phyloP scores from a whole-genome alignment of 305 asterid species.

The Fraxinus floribunda region DNA sequence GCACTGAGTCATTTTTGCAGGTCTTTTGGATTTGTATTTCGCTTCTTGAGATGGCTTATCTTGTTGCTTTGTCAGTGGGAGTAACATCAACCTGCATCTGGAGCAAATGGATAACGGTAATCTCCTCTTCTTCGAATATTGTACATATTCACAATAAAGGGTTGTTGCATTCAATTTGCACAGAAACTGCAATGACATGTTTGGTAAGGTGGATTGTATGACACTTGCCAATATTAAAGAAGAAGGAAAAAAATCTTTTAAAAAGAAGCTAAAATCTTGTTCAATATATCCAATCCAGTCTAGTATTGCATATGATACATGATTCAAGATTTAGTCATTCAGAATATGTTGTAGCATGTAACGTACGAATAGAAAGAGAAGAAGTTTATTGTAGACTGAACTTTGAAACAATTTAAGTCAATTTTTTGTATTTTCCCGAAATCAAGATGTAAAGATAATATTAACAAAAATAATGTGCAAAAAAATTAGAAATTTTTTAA shows the following conservation, averaged over 20 bases:
- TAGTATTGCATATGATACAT: not conserved
- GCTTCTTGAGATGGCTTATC: slow-evolving; percentile 3
- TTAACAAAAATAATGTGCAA: not conserved
- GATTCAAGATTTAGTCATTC: not conserved
- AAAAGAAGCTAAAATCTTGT: not conserved
- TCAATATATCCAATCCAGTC: not conserved
- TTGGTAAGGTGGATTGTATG: not conserved
- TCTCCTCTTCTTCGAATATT: not conserved
- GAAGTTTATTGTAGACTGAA: not conserved
- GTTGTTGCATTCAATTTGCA: not conserved
- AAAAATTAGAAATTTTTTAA: not conserved
- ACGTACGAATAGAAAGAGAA: not conserved
- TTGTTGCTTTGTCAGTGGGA: slow-evolving; percentile 1
- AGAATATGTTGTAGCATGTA: not conserved
- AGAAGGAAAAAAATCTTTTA: not conserved
- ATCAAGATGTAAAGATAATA: not conserved
- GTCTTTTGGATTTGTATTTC: slow-evolving; percentile 34
- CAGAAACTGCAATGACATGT: not conserved
- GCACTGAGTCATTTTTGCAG: not conserved
- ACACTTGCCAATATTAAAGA: not conserved
- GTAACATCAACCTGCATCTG: slow-evolving; percentile 35
- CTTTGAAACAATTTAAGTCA: not conserved
- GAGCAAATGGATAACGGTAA: slow-evolving; percentile 47
- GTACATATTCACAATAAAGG: not conserved
- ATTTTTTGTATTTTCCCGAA: not conserved